These are phyloP conservation scores for Pyracantha coccinea DNA, from an alignment of 331 rosid species.

Conservation along the genomic window DNA sequence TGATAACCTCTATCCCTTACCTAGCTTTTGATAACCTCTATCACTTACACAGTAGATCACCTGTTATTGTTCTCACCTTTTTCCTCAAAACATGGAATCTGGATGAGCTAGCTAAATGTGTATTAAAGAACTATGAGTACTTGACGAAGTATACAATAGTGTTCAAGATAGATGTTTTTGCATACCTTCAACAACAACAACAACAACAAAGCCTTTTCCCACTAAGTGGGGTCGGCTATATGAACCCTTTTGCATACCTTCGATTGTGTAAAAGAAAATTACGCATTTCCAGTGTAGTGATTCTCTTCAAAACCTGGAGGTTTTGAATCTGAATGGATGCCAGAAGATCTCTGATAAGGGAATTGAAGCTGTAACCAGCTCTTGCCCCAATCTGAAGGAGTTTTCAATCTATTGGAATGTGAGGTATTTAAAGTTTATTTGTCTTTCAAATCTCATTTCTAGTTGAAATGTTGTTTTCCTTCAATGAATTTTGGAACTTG, in stretches of 20 bases:
- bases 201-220: too few relatives aligned
- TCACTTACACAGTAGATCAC: neutral
- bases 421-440: slow-evolving; percentile 35
- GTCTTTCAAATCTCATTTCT: slow-evolving; percentile 1
- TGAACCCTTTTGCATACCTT: slow-evolving; percentile 6
- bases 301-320: slow-evolving; percentile 57
- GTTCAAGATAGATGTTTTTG: neutral
- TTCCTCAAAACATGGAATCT: neutral
- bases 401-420: slow-evolving; percentile 77
- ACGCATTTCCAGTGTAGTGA: slow-evolving; percentile 39
- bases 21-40: neutral
- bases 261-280: neutral
- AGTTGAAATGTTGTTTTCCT: neutral
- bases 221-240: too few relatives aligned
- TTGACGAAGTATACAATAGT: neutral
- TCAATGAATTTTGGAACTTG: slow-evolving; percentile 11
- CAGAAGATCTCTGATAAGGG: slow-evolving; percentile 82
- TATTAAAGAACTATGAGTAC: neutral
- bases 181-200: too few relatives aligned
- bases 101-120: neutral
- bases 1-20: neutral
- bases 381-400: slow-evolving; percentile 49
- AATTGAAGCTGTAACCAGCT: slow-evolving; percentile 56
- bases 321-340: slow-evolving; percentile 79
- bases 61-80: neutral